phyloP scores from a whole-genome alignment of 2,329 filamentous ascomycete species.

The Penicillium decumbens region DNA sequence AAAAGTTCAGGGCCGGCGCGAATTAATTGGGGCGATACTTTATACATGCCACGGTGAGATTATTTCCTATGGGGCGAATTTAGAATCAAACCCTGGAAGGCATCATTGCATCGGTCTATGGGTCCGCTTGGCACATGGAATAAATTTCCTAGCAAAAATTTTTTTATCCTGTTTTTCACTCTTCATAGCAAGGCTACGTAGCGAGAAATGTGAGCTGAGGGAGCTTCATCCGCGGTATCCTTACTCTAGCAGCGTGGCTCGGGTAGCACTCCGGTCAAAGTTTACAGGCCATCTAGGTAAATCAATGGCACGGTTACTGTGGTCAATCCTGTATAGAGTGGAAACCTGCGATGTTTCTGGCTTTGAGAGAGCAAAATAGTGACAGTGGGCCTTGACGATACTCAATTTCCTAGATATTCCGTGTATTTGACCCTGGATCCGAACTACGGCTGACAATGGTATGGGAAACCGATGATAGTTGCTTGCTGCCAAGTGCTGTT shows the following conservation, averaged over 20 bases:
- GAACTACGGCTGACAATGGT: neutral
- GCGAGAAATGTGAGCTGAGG: neutral
- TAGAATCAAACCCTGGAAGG: neutral
- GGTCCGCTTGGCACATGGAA: slow-evolving; percentile 5
- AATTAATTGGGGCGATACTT: slow-evolving; percentile 14
- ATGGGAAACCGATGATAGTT: slow-evolving; percentile 5
- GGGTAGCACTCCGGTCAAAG: slow-evolving; percentile 9
- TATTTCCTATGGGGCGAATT: slow-evolving; percentile 7
- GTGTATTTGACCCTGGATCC: neutral
- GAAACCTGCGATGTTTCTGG: slow-evolving; percentile 1
- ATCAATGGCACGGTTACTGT: slow-evolving; percentile 21
- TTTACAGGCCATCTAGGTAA: neutral
- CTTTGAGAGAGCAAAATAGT: neutral
- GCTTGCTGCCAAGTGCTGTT: slow-evolving; percentile 10
- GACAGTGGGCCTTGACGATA: neutral
- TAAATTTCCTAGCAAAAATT: neutral
- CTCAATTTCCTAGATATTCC: neutral
- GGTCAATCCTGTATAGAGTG: slow-evolving; percentile 1
- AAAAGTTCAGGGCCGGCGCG: neutral
- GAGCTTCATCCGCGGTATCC: neutral
- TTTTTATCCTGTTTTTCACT: slow-evolving; percentile 9
- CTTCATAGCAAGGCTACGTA: neutral
- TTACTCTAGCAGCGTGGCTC: neutral
- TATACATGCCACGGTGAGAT: slow-evolving; percentile 13
- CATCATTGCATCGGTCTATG: slow-evolving; percentile 3